Evolutionary conservation across 345 rosid genomes (phyloP), one percentile per base, ranked within the genome.

Genomic region (Pugionium dolabratum): DNA sequence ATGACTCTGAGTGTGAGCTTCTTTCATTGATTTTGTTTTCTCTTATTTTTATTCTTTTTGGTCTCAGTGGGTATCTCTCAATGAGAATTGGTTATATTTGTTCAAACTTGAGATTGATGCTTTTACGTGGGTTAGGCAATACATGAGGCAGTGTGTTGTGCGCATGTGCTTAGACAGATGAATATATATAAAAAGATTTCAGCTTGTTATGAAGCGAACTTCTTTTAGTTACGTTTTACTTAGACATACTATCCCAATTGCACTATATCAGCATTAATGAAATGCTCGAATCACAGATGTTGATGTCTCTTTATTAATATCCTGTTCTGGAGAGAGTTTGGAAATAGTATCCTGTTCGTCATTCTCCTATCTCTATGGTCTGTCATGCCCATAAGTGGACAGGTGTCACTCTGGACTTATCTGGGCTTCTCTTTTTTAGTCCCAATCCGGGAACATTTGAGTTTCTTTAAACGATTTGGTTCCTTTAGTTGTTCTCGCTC

Each of bases 391-490:
- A 81, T 80, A 74, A 70, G 63, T 84, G 79, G 79, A 78, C 86
- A 84, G 95, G 87, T 90, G 81, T 83, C 84, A 82, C 81, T 88
- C 87, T 90, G 89, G 83, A 70, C 85, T 88, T 74, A 75, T 81
- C 80, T 82, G 73, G 77, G 74, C 77, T 65, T 79, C 62, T 68
- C 66, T 50, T 56, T 62, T 59, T 53, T 43, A 64, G 69, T 75
- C 62, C 32, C 59, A 50, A 43, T 40, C 46, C 28, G 51, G 53
- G 36, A 39, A 56, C 77, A 62, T 56, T 66, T 80, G 57, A 67
- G 62, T 59, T 76, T 78, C 9, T 69, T 79, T 53, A 1, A 35
- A 18, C 5, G 37, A 50, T 65, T 71, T 65, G 42, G 44, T 63
- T 49, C 50, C 49, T 31, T 61, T 55, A 10, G 44, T 68, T 56